A percentile compares a stretch with the other conserved stretches of the same genome.
Evolutionary conservation across 208 protist genomes (phyloP).

Genomic region (Tritrichomonas foetus): DNA sequence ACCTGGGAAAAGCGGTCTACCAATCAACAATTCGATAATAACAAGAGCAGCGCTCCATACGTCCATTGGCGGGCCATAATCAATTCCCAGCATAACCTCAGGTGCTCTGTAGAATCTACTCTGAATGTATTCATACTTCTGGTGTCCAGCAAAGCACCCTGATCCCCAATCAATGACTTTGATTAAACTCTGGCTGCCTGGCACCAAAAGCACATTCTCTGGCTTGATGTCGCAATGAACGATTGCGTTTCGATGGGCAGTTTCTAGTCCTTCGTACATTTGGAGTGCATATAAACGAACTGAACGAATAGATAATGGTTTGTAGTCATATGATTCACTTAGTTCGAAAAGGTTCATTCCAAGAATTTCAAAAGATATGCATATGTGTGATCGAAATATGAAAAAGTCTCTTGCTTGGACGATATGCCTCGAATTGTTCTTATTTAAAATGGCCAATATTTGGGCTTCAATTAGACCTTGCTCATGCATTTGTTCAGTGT

Average conservation of each 20-base stretch:
- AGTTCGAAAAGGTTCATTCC: constrained; percentile 56
- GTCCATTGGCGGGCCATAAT: constrained; percentile 42
- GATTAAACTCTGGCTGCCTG: not conserved
- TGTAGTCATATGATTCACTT: constrained; percentile 44
- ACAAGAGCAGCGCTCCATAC: constrained; percentile 97
- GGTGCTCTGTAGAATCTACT: constrained; percentile 76
- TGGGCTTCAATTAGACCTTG: constrained; percentile 49
- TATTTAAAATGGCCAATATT: constrained; percentile 48
- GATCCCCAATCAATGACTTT: constrained; percentile 64
- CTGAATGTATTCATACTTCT: constrained; percentile 84
- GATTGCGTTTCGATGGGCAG: constrained; percentile 41
- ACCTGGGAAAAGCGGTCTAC: constrained; percentile 52
- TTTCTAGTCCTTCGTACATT: constrained; percentile 48
- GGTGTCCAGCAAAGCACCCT: constrained; percentile 62
- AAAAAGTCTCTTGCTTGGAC: constrained; percentile 49
- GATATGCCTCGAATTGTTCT: constrained; percentile 46
- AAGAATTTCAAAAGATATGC: constrained; percentile 58
- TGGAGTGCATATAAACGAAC: constrained; percentile 49
- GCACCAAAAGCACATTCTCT: constrained; percentile 61
- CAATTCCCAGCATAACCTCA: constrained; percentile 67
- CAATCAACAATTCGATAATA: constrained; percentile 92
- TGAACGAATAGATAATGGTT: constrained; percentile 51
- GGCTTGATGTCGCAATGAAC: constrained; percentile 63
- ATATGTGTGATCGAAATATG: constrained; percentile 52
- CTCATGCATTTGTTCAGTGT: constrained; percentile 58